Base-by-base conservation (phyloP, 163 green algal genomes). In the Chlamydomonas reinhardtii region DNA sequence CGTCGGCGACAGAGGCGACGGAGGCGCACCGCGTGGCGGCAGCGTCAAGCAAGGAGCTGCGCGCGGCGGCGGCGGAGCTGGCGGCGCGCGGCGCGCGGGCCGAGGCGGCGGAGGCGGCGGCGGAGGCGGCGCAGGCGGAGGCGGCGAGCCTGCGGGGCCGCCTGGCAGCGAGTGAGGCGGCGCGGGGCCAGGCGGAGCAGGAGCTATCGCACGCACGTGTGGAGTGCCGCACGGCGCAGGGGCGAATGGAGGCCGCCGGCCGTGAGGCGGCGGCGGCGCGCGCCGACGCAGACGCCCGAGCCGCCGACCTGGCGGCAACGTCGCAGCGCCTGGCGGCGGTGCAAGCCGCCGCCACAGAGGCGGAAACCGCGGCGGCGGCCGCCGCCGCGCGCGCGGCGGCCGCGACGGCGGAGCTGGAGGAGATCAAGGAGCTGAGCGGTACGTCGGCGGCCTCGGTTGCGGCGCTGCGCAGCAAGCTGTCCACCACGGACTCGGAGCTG, bases 21-120 rank as follows among this genome's bases (percentile, higher is more conserved):
- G 79, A 85, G 79, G 79, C 69, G 79, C 32, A 62, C n/a, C 79
- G 79, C 32, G 17, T 32, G 32, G 79, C 79, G 19, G 79, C 66
- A 52, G 52, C 48, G 34, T 70, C 68, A 17, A 15, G 32, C 12
- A 71, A 78, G 52, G 79, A 78, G 68, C 48, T 77, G n/a, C 52
- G 68, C 14, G 52, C 24, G 9, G 25, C 68, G 32, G 54, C 62
- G 54, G 68, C 32, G 32, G 79, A 85, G 52, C n/a, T n/a, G 11
- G 79, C 48, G 52, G 68, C 79, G 48, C 68, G 68, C 4, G 68
- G 39, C 4, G 34, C 32, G 11, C 48, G 56, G 32, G 19, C 34
- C 52, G 79, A 64, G 24, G 79, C 79, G 52, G 79, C 69, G 52
- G 79, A 76, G 68, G 69, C 68, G 32, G 66, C 52, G 52, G 68